A percentile compares a stretch with the other conserved stretches of the same genome.
Evolutionary conservation across 108 stramenopile species (phyloP).

Genomic region (Nitzschia sp.): DNA sequence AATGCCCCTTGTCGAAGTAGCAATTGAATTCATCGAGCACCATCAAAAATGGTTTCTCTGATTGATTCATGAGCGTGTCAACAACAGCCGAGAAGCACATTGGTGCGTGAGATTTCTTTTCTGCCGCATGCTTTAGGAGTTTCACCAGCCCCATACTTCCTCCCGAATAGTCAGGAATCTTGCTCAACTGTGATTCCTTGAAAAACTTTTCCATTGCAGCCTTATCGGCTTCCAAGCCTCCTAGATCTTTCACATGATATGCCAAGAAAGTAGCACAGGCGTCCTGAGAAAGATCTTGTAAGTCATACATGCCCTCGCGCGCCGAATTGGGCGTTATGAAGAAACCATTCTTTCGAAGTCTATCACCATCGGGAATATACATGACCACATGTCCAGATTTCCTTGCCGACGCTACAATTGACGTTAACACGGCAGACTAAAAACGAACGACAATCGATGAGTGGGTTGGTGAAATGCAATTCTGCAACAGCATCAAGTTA

Average conservation of each 20-base stretch:
- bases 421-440: conserved; percentile 64
- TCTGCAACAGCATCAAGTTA: too few species aligned
- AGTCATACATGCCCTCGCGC: conserved; percentile 61
- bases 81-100: conserved; percentile 69
- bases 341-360: conserved; percentile 64
- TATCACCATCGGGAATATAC: conserved; percentile 76
- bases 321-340: conserved; percentile 59
- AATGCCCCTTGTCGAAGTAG: conserved; percentile 74
- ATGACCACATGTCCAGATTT: conserved; percentile 72
- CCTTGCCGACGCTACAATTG: conserved; percentile 79
- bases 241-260: conserved; percentile 56
- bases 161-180: conserved; percentile 29
- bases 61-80: conserved; percentile 64
- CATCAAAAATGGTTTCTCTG: conserved; percentile 67
- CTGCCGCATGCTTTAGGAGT: conserved; percentile 53
- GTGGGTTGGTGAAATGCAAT: too few species aligned
- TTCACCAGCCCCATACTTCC: conserved; percentile 44
- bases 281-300: conserved; percentile 73
- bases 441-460: not conserved
- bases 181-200: conserved; percentile 52
- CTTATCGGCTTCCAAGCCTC: conserved; percentile 34
- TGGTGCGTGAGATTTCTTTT: conserved; percentile 47
- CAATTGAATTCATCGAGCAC: conserved; percentile 84
- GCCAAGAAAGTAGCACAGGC: conserved; percentile 51
- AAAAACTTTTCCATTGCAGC: conserved; percentile 53